Evolutionary conservation across 108 stramenopile genomes (phyloP).

Genomic region (Parmales sp.): DNA sequence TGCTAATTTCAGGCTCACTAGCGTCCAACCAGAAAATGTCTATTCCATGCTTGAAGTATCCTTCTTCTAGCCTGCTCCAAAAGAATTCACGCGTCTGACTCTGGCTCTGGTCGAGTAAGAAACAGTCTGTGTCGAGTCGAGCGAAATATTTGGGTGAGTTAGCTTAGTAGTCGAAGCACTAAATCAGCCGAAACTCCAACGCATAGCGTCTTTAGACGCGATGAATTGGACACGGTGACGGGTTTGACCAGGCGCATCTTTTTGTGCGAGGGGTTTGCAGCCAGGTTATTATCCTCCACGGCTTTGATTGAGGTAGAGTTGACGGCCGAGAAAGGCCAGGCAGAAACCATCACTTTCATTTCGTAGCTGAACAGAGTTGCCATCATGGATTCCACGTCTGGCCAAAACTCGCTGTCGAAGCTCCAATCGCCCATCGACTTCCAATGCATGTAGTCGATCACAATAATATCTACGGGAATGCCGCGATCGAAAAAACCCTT

Average conservation of each 20-base stretch:
- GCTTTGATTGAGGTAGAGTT: neutral
- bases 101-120: too few species aligned
- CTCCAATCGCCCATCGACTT: slow-evolving; percentile 12
- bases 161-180: too few species aligned
- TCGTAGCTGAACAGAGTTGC: neutral
- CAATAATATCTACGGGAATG: slow-evolving; percentile 15
- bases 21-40: slow-evolving; percentile 17
- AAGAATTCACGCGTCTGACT: too few species aligned
- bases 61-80: too few species aligned
- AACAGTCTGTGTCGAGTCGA: too few species aligned
- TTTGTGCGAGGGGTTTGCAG: too few species aligned
- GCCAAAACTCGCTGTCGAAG: slow-evolving; percentile 1
- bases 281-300: neutral
- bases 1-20: slow-evolving; percentile 16
- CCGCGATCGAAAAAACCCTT: neutral
- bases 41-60: neutral
- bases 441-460: slow-evolving; percentile 17
- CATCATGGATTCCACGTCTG: slow-evolving; percentile 6
- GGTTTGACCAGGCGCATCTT: too few species aligned
- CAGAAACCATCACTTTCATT: slow-evolving; percentile 15
- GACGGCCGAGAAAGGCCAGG: slow-evolving; percentile 8
- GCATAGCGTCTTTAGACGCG: too few species aligned
- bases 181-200: too few species aligned
- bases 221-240: too few species aligned
- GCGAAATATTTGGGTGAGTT: too few species aligned